Evolutionary conservation across 2,329 filamentous ascomycete species (phyloP).

Genomic region (Zymoseptoria brevis): DNA sequence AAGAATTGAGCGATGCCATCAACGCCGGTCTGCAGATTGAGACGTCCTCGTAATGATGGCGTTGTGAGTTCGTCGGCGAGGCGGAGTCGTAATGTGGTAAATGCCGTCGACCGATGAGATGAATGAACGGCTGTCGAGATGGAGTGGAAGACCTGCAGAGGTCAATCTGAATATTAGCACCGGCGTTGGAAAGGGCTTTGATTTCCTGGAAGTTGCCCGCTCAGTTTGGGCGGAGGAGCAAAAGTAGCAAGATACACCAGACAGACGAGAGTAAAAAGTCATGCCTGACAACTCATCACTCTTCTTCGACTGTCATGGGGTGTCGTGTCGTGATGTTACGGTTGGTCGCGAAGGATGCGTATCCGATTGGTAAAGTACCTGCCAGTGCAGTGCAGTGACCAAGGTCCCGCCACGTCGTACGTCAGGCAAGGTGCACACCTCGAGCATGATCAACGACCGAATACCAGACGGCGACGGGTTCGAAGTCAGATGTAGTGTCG

Average conservation of each 20-base stretch:
- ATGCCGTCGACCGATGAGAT: constrained; percentile 13
- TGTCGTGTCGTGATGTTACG: background rate
- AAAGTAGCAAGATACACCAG: background rate
- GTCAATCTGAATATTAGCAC: constrained; percentile 4
- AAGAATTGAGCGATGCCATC: constrained; percentile 39
- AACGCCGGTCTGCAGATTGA: constrained; percentile 28
- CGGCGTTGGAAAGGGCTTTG: constrained; percentile 3
- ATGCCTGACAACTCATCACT: background rate
- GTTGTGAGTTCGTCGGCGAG: background rate
- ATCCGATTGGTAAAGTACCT: background rate
- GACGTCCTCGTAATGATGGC: constrained; percentile 15
- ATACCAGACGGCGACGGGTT: background rate
- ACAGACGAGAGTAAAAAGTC: background rate
- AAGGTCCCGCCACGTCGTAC: background rate
- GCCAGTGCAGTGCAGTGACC: background rate
- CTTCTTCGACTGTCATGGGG: background rate
- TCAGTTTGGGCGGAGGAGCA: background rate
- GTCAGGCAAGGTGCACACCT: background rate
- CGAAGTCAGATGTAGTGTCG: too few species aligned
- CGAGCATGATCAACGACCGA: background rate
- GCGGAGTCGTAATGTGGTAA: constrained; percentile 1
- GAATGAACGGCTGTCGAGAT: constrained; percentile 2
- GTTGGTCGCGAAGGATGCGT: background rate
- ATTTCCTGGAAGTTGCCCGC: background rate
- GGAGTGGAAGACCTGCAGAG: background rate